Evolutionary conservation across 139 green algal species (phyloP), one percentile per base, ranked within the genome.

Genomic region (Astrephomene gubernaculifera): DNA sequence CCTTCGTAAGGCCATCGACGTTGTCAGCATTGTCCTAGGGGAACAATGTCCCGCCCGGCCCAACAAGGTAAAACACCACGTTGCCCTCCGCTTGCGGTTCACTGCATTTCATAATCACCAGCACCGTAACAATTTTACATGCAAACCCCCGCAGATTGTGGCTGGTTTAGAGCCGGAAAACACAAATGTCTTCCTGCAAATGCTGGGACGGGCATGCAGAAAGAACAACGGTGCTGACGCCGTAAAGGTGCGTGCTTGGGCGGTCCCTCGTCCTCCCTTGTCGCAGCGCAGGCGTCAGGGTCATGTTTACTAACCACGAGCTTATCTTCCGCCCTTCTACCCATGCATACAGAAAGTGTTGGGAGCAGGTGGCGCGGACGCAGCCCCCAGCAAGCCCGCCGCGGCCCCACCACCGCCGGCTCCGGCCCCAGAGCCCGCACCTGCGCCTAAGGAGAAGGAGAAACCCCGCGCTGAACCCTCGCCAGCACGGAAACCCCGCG

Each of bases 141-240:
- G 29, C 63, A 4, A 8, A 7, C 1, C 35, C 43, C 10, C 87
- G 75, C 86, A 95, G 94, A 94, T 97, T 73, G 94, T 97, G 54
- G 95, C 95, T 19, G 95, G 95, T 7, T 71, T 96, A 67, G 95
- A 98, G 90, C 92, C 95, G 3, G 95, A 97, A 72, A 89, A 92
- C 44, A 98, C 95, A 49, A 98, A 98, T 73, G 22, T 85, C 0
- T 97, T 98, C 81, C 87, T 98, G 76, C 94, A 96, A 79, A 92
- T 94, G 92, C 87, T 97, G 29, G 92, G 64, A 12, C 68, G 43
- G 29, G 93, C 91, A 3, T 92, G 89, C 36, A 43, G 25, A 6
- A 78, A 87, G 70, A 78, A 68, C 36, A 52, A 76, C 39, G 87
- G 84, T 36, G 83, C 71, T 29, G 86, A 91, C 7, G 89, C 81